Base-by-base conservation (phyloP, 805 yeast species). In the Saccharomycodes ludwigii region DNA sequence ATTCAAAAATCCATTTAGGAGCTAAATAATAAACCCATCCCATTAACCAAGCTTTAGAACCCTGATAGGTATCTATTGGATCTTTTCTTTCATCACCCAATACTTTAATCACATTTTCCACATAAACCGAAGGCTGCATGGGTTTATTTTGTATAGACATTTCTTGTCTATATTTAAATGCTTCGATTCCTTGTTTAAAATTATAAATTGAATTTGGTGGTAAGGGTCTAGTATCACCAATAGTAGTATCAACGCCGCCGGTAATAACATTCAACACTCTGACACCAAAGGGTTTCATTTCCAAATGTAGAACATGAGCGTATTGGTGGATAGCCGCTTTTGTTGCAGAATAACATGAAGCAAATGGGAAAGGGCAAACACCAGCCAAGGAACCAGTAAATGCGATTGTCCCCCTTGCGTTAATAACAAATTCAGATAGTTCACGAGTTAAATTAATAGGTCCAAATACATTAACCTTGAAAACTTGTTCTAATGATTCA, bases 271-370 rank as follows among this genome's bases (percentile, higher is more conserved):
- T 76, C 37, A 77, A 60, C 0, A 81, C 88, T 30, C 71, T 62
- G 4, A 81, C 88, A 11, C 68, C 79, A 43, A 78, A 75, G 3
- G 83, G 79, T 47, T 70, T 69, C 66, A 81, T 50, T 52, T 81
- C 94, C 17, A 74, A 47, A 32, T 76, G 68, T 34, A 81, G 55
- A 2, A 65, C 66, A 24, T 70, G 66, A 0, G 83, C 79, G 46
- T 73, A 81, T 41, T 70, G 76, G 41, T 78, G 83, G 35, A 81
- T 71, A 0, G 88, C 86, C 5, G 86, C 83, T 45, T 81, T 81
- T 1, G 78, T 51, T 1, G 86, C 65, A 20, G 75, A 66, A 47
- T 81, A 81, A 19, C 73, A 59, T 10, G 76, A 62, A 1, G 76
- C 71, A 50, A 74, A 79, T 17, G 93, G 93, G 57, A 80, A 73